These are phyloP conservation scores for Magnusiomyces sp. DNA, from an alignment of 1,139 yeast species.

Conservation along the genomic window DNA sequence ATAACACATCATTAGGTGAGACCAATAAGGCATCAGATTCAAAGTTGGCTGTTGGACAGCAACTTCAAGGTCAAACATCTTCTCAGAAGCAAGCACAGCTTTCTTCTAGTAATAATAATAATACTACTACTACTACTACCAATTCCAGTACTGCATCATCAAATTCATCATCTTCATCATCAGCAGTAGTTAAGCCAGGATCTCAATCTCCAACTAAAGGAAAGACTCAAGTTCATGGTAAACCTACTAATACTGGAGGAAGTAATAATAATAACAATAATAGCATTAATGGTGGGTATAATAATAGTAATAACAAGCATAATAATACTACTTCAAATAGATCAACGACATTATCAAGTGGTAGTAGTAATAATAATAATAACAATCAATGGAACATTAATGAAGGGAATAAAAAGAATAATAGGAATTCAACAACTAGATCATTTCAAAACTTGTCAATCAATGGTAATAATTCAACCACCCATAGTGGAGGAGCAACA, in stretches of 20 bases:
- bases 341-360: not conserved
- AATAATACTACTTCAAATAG: not conserved
- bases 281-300: slow-evolving; percentile 1
- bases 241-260: not conserved
- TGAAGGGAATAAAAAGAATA: not conserved
- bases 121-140: too few relatives aligned
- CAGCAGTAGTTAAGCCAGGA: not conserved
- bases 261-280: not conserved
- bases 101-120: too few relatives aligned
- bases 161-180: not conserved
- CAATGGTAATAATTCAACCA: slow-evolving; percentile 9
- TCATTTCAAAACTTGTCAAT: slow-evolving; percentile 7
- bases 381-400: not conserved
- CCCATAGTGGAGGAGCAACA: slow-evolving; percentile 5
- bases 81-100: too few relatives aligned
- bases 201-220: not conserved
- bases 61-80: too few relatives aligned
- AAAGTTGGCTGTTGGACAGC: too few relatives aligned
- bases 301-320: not conserved
- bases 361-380: not conserved
- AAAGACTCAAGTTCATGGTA: not conserved
- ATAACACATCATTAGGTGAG: too few relatives aligned
- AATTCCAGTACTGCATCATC: not conserved
- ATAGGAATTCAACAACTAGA: slow-evolving; percentile 12
- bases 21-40: too few relatives aligned